These are phyloP conservation scores for Plectosphaerella sp. DNA, from an alignment of 2,329 filamentous ascomycete genomes.

Conservation along the genomic window DNA sequence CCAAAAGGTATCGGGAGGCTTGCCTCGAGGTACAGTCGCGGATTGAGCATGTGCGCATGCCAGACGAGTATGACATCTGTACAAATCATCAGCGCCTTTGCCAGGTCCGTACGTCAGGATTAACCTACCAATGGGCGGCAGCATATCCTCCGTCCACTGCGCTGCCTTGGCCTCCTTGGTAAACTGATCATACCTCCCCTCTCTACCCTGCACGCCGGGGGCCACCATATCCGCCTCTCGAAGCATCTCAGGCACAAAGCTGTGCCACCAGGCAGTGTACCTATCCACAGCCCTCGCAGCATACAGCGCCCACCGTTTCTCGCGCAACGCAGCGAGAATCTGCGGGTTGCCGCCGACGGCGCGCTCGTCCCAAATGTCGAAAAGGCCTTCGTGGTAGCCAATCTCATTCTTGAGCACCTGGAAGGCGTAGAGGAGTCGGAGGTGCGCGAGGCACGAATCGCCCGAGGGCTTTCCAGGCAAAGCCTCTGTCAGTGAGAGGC, in stretches of 20 bases:
- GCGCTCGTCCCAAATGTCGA: constrained; percentile 46
- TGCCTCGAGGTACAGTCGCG: constrained; percentile 55
- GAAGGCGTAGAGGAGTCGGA: constrained; percentile 63
- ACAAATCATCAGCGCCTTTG: constrained; percentile 8
- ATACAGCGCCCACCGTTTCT: constrained; percentile 66
- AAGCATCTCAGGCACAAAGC: constrained; percentile 20
- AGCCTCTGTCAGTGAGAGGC: neutral
- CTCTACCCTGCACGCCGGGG: constrained; percentile 6
- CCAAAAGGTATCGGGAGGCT: no score
- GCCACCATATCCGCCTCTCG: constrained; percentile 18
- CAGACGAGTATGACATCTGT: constrained; percentile 68
- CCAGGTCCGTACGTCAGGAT: constrained; percentile 6
- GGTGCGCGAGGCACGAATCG: constrained; percentile 34
- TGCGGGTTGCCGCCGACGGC: constrained; percentile 18
- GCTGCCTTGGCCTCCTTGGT: constrained; percentile 12
- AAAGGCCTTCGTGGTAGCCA: constrained; percentile 56
- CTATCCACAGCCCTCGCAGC: constrained; percentile 59
- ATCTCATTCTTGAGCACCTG: constrained; percentile 57
- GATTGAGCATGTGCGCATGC: constrained; percentile 69
- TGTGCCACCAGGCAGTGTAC: constrained; percentile 57
- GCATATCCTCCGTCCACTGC: constrained; percentile 27
- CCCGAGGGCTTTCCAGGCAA: neutral
- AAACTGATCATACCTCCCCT: constrained; percentile 21
- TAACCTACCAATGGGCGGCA: constrained; percentile 48
- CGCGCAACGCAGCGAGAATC: constrained; percentile 46